These are phyloP conservation scores for Punctularia strigosozonata DNA, from an alignment of 768 basidiomycete species.

Conservation along the genomic window DNA sequence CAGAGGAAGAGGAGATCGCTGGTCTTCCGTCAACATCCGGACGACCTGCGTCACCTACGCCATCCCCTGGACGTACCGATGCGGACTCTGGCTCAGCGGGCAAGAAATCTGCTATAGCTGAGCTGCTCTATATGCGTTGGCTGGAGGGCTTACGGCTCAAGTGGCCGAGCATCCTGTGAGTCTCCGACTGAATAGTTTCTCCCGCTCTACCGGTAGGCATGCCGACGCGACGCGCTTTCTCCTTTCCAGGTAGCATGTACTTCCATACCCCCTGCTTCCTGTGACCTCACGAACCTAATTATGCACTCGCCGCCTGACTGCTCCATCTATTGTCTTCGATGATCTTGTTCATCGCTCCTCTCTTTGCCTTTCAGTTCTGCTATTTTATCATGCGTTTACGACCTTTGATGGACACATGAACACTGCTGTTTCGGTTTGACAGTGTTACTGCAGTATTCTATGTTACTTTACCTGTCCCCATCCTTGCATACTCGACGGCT, in stretches of 20 bases:
- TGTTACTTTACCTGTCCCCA: no score
- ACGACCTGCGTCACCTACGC: slow-evolving; percentile 11
- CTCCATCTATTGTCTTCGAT: neutral
- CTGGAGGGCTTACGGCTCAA: slow-evolving; percentile 83
- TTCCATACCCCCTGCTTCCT: neutral
- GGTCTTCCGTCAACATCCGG: slow-evolving; percentile 31
- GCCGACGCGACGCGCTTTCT: slow-evolving; percentile 2
- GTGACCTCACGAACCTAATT: neutral
- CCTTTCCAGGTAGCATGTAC: neutral
- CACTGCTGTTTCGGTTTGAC: no score
- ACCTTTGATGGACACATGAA: no score
- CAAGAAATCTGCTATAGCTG: slow-evolving; percentile 83
- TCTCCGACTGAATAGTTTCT: neutral
- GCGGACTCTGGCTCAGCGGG: slow-evolving; percentile 27
- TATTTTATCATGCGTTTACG: no score
- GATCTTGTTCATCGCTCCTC: neutral
- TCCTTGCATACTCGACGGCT: no score
- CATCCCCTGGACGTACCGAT: slow-evolving; percentile 13
- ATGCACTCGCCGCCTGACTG: neutral
- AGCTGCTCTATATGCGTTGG: slow-evolving; percentile 96
- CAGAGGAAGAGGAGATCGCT: slow-evolving; percentile 66
- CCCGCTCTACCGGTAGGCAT: neutral
- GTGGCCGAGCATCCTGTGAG: slow-evolving; percentile 64
- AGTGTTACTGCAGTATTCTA: no score
- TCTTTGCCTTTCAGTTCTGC: neutral